phyloP scores from a whole-genome alignment of 169 alveolate genomes.

The Babesia divergens region DNA sequence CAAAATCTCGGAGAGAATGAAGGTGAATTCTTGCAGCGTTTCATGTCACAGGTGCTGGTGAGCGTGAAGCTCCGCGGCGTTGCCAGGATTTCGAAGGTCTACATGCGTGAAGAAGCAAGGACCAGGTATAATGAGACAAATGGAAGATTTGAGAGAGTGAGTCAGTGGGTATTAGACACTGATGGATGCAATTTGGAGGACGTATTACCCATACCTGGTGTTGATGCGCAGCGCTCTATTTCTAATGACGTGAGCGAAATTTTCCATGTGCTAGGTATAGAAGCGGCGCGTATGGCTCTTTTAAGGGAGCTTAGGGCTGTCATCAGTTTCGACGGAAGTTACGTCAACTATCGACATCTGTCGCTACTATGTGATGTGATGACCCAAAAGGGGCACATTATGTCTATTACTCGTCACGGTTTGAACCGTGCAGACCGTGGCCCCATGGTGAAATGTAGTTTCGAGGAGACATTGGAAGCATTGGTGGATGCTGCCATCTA shows the following conservation, averaged over 20 bases:
- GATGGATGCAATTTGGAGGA: conserved; percentile 97
- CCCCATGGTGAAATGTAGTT: conserved; percentile 96
- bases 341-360: conserved; percentile 98
- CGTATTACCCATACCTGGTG: conserved; percentile 86
- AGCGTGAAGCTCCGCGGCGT: conserved; percentile 80
- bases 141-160: conserved; percentile 86
- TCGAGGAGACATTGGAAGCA: conserved; percentile 99
- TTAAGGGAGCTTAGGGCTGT: conserved; percentile 92
- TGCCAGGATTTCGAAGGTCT: conserved; percentile 91
- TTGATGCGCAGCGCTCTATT: conserved; percentile 90
- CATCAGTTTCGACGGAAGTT: conserved; percentile 90
- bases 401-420: conserved; percentile 99
- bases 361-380: conserved; percentile 97
- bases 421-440: conserved; percentile 97
- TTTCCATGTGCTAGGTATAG: conserved; percentile 95
- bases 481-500: conserved; percentile 98
- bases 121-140: conserved; percentile 83
- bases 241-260: conserved; percentile 98
- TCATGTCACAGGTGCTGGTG: conserved; percentile 83
- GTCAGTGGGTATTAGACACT: conserved; percentile 97
- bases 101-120: conserved; percentile 92
- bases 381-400: conserved; percentile 98
- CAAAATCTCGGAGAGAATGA: conserved; percentile 79
- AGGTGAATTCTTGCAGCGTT: conserved; percentile 82
- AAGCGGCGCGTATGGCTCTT: conserved; percentile 98